Percentiles rank a stretch among this genome's conserved stretches.
phyloP scores from a whole-genome alignment of 768 basidiomycete genomes.

The Leccinum variicolor region DNA sequence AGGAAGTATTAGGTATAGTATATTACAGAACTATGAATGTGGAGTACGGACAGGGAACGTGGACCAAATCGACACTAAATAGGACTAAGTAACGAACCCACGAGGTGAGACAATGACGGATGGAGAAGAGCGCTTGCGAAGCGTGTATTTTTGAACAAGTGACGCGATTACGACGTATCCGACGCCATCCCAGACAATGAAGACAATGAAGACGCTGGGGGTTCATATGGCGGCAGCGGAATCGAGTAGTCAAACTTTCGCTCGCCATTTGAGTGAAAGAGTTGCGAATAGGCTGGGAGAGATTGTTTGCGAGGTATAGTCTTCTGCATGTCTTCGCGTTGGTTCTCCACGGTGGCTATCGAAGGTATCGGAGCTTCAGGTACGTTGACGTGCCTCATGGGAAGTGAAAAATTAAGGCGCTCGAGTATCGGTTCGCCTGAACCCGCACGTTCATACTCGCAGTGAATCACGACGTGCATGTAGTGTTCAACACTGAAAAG shows the following conservation, averaged over 20 bases:
- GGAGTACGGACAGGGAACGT: constrained; percentile 4
- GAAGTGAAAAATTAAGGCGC: constrained; percentile 39
- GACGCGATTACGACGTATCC: neutral
- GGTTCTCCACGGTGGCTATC: neutral
- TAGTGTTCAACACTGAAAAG: constrained; percentile 57
- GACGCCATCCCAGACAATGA: neutral
- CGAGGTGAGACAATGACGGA: neutral
- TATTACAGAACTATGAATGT: neutral
- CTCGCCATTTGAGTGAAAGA: constrained; percentile 73
- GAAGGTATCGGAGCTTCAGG: constrained; percentile 17
- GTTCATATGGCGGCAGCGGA: constrained; percentile 65
- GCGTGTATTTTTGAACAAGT: neutral
- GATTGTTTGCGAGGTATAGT: constrained; percentile 22
- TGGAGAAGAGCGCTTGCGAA: neutral
- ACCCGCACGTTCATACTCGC: constrained; percentile 49
- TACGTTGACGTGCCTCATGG: constrained; percentile 49
- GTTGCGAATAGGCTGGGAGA: constrained; percentile 75
- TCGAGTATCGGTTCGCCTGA: constrained; percentile 24
- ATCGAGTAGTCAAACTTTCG: constrained; percentile 62
- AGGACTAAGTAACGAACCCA: neutral
- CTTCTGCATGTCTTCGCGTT: constrained; percentile 9
- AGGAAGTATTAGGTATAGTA: neutral
- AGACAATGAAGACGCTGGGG: constrained; percentile 21
- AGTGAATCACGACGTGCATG: constrained; percentile 49
- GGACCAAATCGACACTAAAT: constrained; percentile 8